Conservation (phyloP, 176 grass and related monocot genomes). For the Canna indica region DNA sequence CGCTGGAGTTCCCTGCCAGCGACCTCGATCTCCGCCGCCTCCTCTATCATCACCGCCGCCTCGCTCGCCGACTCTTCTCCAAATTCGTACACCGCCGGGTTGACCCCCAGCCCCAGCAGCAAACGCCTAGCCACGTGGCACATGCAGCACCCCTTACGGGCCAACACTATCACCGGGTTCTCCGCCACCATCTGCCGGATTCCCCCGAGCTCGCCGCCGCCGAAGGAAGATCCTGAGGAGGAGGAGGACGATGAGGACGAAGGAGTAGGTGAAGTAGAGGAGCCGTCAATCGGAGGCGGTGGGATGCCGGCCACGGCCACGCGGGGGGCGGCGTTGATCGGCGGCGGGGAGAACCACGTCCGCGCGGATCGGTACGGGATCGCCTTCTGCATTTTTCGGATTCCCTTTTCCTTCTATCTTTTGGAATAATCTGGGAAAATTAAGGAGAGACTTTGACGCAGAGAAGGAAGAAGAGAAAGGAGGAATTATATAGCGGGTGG, state of each 20-base stretch:
- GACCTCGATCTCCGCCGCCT: conserved; percentile 8
- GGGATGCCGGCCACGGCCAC: too few species aligned
- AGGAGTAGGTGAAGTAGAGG: neutral
- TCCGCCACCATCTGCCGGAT: conserved; percentile 50
- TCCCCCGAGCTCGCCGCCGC: neutral
- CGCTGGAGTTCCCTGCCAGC: neutral
- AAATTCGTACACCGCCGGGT: conserved; percentile 70
- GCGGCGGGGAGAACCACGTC: neutral
- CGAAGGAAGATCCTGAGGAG: neutral
- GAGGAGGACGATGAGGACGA: neutral
- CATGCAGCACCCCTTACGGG: conserved; percentile 67
- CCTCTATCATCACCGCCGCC: conserved; percentile 27
- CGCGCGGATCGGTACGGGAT: conserved; percentile 5
- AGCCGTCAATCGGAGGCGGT: neutral
- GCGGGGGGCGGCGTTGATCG: neutral
- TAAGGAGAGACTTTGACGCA: neutral
- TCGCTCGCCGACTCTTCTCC: conserved; percentile 31
- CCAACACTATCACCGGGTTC: conserved; percentile 68
- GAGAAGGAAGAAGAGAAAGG: neutral
- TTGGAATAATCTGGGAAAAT: neutral
- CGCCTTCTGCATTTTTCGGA: neutral
- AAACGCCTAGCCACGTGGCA: conserved; percentile 76
- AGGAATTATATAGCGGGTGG: neutral
- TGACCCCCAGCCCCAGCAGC: conserved; percentile 81
- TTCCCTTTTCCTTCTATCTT: neutral